Evolutionary conservation across 1,284 basidiomycete species (phyloP), one percentile per base, ranked within the genome.

Genomic region (Malassezia slooffiae): DNA sequence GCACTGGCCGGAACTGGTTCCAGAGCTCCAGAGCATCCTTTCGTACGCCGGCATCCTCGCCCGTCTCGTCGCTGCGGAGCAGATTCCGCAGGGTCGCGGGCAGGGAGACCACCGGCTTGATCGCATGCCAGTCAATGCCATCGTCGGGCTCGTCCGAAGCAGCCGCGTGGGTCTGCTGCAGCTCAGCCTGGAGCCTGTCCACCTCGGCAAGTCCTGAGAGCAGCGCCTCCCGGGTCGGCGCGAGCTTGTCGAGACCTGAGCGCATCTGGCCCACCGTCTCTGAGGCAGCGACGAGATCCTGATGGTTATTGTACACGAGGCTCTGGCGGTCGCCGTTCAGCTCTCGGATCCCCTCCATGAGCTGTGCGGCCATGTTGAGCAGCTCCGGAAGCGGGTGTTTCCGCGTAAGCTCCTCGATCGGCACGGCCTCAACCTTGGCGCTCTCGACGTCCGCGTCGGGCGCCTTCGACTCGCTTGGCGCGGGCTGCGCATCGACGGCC

Each of bases 281-380:
- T 54, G 82, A 85, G 1, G 87, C 88, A 1, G 84, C 83, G 35
- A 91, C 88, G 16, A 91, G 79, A 60, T 91, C 87, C 55, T 89
- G 86, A 62, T 91, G 87, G 60, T 91, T 87, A 57, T 91, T 89
- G 67, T 91, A 91, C 3, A 91, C 88, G 28, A 91, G 73, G 16
- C 83, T 83, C 67, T 91, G 88, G 23, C 85, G 76, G 64, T 90
- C 87, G 55, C 82, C 80, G 47, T 90, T 85, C 4, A 91, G 72
- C 54, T 89, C 79, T 32, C 84, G 76, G 48, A 91, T 89, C 70
- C 89, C 56, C 19, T 54, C 57, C 31, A 65, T 50, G 16, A 61
- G 49, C 22, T 51, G 45, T 11, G 52, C 52, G 27, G 60, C 54
- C 29, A 47, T 52, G 24, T 38, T 31, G 15, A 67, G 45, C 17